These are phyloP conservation scores for Clohesyomyces aquaticus DNA, from an alignment of 495 filamentous ascomycete genomes.

Conservation along the genomic window DNA sequence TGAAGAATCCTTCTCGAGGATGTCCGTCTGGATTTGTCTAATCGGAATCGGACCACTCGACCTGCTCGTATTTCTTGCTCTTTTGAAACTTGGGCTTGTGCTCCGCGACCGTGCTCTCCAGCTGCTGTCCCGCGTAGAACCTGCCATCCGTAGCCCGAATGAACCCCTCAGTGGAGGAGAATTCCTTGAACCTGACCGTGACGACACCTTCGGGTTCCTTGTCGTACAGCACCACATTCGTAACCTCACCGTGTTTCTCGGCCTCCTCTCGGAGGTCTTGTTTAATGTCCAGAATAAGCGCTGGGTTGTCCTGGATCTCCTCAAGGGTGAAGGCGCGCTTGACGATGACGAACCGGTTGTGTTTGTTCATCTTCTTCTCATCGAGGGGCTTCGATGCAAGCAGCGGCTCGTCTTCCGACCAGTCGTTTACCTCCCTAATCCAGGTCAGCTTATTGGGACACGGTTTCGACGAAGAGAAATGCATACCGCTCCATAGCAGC, in stretches of 20 bases:
- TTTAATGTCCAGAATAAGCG: constrained; percentile 85
- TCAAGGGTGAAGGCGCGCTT: constrained; percentile 93
- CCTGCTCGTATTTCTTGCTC: constrained; percentile 44
- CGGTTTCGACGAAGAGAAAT: no score
- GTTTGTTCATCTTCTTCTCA: constrained; percentile 64
- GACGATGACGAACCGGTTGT: constrained; percentile 81
- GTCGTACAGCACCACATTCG: constrained; percentile 89
- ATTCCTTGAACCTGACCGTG: constrained; percentile 68
- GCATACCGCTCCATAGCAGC: constrained; percentile 22
- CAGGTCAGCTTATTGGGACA: constrained; percentile 61
- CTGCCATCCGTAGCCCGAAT: constrained; percentile 6
- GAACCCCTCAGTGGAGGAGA: constrained; percentile 13
- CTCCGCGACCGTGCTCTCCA: constrained; percentile 24
- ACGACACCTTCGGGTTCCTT: constrained; percentile 84
- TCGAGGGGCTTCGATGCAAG: constrained; percentile 66
- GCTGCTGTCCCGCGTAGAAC: constrained; percentile 7
- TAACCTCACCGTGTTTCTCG: constrained; percentile 82
- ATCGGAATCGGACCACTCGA: neutral
- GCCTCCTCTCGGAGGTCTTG: constrained; percentile 92
- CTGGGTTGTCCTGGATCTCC: constrained; percentile 83
- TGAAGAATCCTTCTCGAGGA: no score
- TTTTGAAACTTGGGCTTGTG: constrained; percentile 50
- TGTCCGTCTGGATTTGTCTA: neutral
- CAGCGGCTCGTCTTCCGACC: constrained; percentile 12
- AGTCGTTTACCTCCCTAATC: constrained; percentile 10